Evolutionary conservation across 1,284 basidiomycete genomes (phyloP).

Genomic region (Meripilus lineatus): DNA sequence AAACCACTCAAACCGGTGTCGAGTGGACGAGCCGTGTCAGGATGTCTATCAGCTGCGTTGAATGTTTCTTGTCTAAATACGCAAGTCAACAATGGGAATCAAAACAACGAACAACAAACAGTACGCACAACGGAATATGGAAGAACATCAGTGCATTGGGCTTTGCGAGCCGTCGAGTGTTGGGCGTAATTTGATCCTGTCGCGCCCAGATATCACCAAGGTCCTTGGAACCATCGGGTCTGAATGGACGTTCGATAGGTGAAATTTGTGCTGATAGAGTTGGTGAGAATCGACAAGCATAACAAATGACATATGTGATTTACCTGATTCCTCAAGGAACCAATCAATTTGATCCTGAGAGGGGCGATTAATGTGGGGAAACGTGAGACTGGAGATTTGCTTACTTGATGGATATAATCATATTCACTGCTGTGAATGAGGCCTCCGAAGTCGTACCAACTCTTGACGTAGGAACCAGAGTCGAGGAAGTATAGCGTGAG

Average conservation of each 20-base stretch:
- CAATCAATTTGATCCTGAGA: constrained; percentile 77
- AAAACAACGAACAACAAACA: constrained; percentile 12
- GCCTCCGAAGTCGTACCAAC: constrained; percentile 53
- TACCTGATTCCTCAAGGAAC: constrained; percentile 78
- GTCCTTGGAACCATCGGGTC: constrained; percentile 68
- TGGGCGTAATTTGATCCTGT: constrained; percentile 53
- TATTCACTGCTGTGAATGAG: constrained; percentile 65
- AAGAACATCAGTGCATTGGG: constrained; percentile 94
- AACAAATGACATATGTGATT: constrained; percentile 12
- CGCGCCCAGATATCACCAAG: constrained; percentile 59
- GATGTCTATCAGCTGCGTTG: constrained; percentile 51
- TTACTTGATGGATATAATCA: constrained; percentile 73
- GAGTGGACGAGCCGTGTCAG: constrained; percentile 49
- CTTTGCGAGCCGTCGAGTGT: constrained; percentile 63
- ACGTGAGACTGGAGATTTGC: constrained; percentile 7
- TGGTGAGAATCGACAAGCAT: constrained; percentile 9
- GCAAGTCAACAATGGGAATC: background rate
- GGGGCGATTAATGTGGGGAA: background rate
- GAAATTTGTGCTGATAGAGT: constrained; percentile 45
- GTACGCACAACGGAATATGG: constrained; percentile 85
- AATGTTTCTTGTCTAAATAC: constrained; percentile 56
- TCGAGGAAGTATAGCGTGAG: constrained; percentile 93
- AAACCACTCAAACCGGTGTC: constrained; percentile 62
- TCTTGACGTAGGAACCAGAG: constrained; percentile 73
- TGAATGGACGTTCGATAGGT: constrained; percentile 76